Percentiles rank a stretch among this genome's conserved stretches.
Evolutionary conservation across 2,329 filamentous ascomycete genomes (phyloP).

Genomic region (Paecilomyces formosus): DNA sequence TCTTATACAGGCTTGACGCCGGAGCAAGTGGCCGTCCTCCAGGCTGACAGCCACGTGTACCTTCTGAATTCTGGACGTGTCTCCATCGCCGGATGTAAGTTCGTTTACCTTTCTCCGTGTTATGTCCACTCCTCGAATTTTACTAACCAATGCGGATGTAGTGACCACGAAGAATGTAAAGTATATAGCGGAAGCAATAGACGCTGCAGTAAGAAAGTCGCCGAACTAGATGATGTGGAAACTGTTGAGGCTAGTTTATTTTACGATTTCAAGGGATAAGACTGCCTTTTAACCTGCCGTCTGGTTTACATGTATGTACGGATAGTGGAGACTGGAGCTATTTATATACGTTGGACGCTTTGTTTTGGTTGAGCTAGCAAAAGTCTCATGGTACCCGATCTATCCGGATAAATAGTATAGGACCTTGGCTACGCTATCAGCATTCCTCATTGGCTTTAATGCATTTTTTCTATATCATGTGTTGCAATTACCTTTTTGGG

Average conservation of each 20-base stretch:
- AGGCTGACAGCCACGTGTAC: slow-evolving; percentile 18
- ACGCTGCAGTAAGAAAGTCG: slow-evolving; percentile 1
- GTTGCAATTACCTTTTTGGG: too few relatives aligned
- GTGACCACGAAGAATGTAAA: slow-evolving; percentile 13
- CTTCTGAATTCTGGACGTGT: slow-evolving; percentile 16
- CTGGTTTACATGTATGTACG: not conserved
- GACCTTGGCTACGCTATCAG: too few relatives aligned
- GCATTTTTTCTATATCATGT: too few relatives aligned
- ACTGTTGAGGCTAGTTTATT: not conserved
- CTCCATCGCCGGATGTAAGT: slow-evolving; percentile 17
- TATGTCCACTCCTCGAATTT: not conserved
- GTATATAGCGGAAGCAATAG: slow-evolving; percentile 13
- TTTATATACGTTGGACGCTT: too few relatives aligned
- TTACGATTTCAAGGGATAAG: not conserved
- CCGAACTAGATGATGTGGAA: not conserved
- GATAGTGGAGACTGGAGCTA: not conserved
- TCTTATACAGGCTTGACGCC: slow-evolving; percentile 20
- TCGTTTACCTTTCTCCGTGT: not conserved
- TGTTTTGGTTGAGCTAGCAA: too few relatives aligned
- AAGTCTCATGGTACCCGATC: too few relatives aligned
- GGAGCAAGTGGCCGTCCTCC: slow-evolving; percentile 11
- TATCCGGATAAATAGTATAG: too few relatives aligned
- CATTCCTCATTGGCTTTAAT: too few relatives aligned
- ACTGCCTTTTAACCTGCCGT: not conserved
- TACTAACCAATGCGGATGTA: slow-evolving; percentile 2